Conservation (phyloP, 1,139 yeast genomes). For the Lodderomyces metapsilosis region DNA sequence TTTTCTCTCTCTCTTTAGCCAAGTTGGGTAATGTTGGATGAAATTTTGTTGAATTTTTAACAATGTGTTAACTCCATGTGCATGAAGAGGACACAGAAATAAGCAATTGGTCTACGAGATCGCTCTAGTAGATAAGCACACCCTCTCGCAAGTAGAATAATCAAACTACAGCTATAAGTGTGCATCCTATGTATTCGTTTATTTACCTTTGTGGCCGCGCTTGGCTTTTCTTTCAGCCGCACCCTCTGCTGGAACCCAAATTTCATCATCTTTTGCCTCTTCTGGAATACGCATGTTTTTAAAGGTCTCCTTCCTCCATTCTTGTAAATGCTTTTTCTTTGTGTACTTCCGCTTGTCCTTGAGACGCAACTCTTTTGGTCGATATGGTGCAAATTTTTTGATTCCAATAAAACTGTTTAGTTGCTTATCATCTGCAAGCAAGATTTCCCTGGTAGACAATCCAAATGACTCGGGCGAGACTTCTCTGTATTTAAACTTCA, state of each 20-base stretch:
- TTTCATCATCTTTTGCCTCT: slow-evolving; percentile 30
- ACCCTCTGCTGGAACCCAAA: slow-evolving; percentile 35
- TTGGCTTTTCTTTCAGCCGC: slow-evolving; percentile 5
- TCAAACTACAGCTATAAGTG: too few relatives aligned
- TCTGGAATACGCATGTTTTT: slow-evolving; percentile 49
- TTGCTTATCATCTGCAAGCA: slow-evolving; percentile 84
- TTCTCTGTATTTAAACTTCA: slow-evolving; percentile 81
- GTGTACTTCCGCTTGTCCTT: slow-evolving; percentile 84
- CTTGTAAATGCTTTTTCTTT: slow-evolving; percentile 77
- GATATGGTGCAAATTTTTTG: slow-evolving; percentile 91
- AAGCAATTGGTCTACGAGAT: too few relatives aligned
- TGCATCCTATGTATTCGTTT: too few relatives aligned
- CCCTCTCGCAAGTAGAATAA: too few relatives aligned
- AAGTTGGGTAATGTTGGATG: neutral
- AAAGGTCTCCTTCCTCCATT: slow-evolving; percentile 88
- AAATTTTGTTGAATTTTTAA: neutral
- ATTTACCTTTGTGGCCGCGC: neutral
- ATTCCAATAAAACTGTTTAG: slow-evolving; percentile 82
- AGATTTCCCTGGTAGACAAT: slow-evolving; percentile 78
- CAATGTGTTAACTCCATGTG: neutral
- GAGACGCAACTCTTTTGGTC: slow-evolving; percentile 67
- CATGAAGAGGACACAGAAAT: neutral
- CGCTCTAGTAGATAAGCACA: too few relatives aligned
- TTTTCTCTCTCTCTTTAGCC: neutral
- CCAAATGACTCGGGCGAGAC: slow-evolving; percentile 96